These are phyloP conservation scores for Metschnikowia hibisci DNA, from an alignment of 805 yeast species.

Conservation along the genomic window DNA sequence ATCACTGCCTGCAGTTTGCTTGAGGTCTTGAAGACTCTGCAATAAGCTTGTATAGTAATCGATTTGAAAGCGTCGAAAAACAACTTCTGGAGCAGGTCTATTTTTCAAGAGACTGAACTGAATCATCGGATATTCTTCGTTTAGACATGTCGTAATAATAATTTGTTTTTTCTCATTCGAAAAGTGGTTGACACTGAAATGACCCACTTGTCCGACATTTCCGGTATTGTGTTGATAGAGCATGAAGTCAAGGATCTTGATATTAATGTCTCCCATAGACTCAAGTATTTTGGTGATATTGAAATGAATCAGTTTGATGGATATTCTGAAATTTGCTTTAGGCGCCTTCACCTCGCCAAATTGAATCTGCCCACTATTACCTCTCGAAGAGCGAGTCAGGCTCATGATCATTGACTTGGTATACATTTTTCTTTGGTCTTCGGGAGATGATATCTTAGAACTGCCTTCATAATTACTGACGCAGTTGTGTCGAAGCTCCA, in stretches of 20 bases:
- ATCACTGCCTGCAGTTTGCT: conserved; percentile 6
- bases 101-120: conserved; percentile 20
- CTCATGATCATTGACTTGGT: conserved; percentile 3
- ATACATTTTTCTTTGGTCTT: neutral
- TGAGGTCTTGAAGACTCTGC: conserved; percentile 10
- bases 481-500: neutral
- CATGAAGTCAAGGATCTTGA: conserved; percentile 15
- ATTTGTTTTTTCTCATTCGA: neutral
- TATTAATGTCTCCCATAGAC: conserved; percentile 25
- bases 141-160: neutral
- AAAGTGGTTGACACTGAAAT: conserved; percentile 14
- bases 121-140: conserved; percentile 22
- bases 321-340: conserved; percentile 34
- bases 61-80: conserved; percentile 44
- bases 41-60: conserved; percentile 65
- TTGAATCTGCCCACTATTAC: conserved; percentile 6
- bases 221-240: conserved; percentile 18
- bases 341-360: conserved; percentile 26
- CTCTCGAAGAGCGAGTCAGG: conserved; percentile 11
- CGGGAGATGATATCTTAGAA: neutral
- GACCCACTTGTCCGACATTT: conserved; percentile 22
- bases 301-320: conserved; percentile 19
- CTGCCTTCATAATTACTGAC: conserved; percentile 2
- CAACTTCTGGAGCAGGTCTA: conserved; percentile 36
- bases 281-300: conserved; percentile 17